Base-by-base conservation (phyloP, 148 eudicot species). In the Arctostaphylos glauca region DNA sequence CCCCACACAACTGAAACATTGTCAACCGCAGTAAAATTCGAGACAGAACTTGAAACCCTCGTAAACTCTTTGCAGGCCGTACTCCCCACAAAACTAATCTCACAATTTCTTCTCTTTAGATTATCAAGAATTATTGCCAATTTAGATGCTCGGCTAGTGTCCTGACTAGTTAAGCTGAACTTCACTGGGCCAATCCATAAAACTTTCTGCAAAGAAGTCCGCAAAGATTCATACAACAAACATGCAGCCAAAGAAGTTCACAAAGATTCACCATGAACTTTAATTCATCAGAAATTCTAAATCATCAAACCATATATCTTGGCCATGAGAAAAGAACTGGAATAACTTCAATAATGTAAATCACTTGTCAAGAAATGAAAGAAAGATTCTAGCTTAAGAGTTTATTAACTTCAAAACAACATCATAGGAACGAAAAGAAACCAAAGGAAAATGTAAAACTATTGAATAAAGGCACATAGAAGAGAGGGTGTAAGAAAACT, bases 1-100 rank as follows among this genome's bases (percentile, higher is more conserved):
- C 91, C 95, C 97, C 98, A 95, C 49, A 88, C 82, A 77, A 91
- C 90, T 3, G 98, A 85, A 84, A 93, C 93, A 85, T 83, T 89
- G 84, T 87, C 91, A 79, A 92, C 82, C 88, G 89, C 83, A 82
- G 86, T 31, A 81, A 74, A 79, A 71, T 73, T 47, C 77, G 89
- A 74, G 25, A 83, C 16, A 31, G 87, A 88, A 76, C 59, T 81
- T 50, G 90, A 83, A 82, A 59, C 64, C 78, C 44, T 74, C 71
- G 49, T 71, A 55, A 88, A 80, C 78, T 86, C 82, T 81, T 86
- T 74, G 67, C 91, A 90, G 78, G 90, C 93, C 86, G 84, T 78
- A 70, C 86, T 90, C 16, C 98, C 98, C 85, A 90, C 86, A 67
- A 92, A 86, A 71, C 91, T 90, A 10, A 91, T 49, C 23, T 91